These are phyloP conservation scores for Leccinellum albellum DNA, from an alignment of 768 basidiomycete species.

Conservation along the genomic window DNA sequence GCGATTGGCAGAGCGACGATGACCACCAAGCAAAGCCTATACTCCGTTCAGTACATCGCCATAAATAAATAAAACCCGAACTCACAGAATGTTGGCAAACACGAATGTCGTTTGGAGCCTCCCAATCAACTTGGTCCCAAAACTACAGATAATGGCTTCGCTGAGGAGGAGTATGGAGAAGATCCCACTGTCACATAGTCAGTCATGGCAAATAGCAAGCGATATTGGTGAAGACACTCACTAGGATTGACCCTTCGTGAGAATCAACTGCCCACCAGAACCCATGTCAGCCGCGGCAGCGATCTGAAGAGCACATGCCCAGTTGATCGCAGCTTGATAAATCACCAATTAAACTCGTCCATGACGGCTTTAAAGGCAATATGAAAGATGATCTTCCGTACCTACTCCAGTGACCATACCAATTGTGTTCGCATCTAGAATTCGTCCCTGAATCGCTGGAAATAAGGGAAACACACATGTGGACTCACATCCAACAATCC, in stretches of 20 bases:
- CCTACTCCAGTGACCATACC: slow-evolving; percentile 41
- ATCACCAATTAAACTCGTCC: neutral
- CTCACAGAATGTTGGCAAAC: slow-evolving; percentile 37
- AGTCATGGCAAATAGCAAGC: slow-evolving; percentile 35
- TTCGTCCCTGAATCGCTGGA: no score
- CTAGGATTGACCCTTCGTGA: slow-evolving; percentile 41
- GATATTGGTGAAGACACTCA: slow-evolving; percentile 35
- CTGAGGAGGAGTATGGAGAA: slow-evolving; percentile 56
- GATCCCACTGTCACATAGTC: slow-evolving; percentile 47
- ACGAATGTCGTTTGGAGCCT: slow-evolving; percentile 55
- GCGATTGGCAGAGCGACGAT: slow-evolving; percentile 62
- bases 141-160: slow-evolving; percentile 61
- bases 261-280: slow-evolving; percentile 29
- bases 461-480: neutral
- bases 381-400: neutral
- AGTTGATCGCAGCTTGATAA: slow-evolving; percentile 53
- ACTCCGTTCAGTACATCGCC: neutral
- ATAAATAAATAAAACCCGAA: neutral
- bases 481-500: slow-evolving; percentile 61
- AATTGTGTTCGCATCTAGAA: slow-evolving; percentile 46
- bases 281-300: slow-evolving; percentile 63
- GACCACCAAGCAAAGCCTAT: slow-evolving; percentile 15
- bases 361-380: neutral
- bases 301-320: slow-evolving; percentile 60
- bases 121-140: slow-evolving; percentile 61